Evolutionary conservation across 768 basidiomycete species (phyloP), one percentile per base, ranked within the genome.

Genomic region (Rhizopogon salebrosus): DNA sequence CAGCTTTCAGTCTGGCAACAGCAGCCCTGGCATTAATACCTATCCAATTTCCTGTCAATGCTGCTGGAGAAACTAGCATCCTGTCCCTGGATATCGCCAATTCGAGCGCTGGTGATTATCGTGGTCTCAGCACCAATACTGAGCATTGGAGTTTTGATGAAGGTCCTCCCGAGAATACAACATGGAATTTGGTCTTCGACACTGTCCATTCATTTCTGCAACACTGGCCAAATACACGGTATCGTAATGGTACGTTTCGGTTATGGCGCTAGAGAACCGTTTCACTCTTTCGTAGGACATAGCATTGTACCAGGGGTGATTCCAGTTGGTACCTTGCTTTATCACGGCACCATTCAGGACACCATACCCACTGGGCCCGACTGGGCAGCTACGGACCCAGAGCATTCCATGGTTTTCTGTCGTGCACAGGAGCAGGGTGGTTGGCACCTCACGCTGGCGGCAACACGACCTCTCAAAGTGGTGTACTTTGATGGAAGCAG

Each of bases 381-480:
- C n/a, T 73, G 70, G 72, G 53, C 58, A 6, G 62, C 68, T 9
- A 64, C 61, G 3, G 71, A 74, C 48, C 66, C 70, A 13, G 72
- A 74, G 51, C 65, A 70, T 51, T 67, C 71, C 0, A 68, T 71
- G 22, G 1, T 73, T 4, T 76, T 77, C 56, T n/a, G 76, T 53
- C 39, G 58, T 13, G 46, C 42, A 9, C 1, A 1, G 3, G 26
- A 38, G 24, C 13, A 49, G 23, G 53, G 31, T 34, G 31, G 37
- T 13, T 65, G 65, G 69, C 62, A 65, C 24, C 52, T 70, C n/a
- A 71, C 65, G 8, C 50, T 70, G 3, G 58, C 54, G 13, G 56
- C 64, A 22, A 62, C 58, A 4, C 63, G 65, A 4, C 57, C 60
- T 0, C 62, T 72, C 20, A 63, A 63, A 8, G 56, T 72, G 1